These are phyloP conservation scores for Sphaerosporella brunnea DNA, from an alignment of 495 filamentous ascomycete species.

Conservation along the genomic window DNA sequence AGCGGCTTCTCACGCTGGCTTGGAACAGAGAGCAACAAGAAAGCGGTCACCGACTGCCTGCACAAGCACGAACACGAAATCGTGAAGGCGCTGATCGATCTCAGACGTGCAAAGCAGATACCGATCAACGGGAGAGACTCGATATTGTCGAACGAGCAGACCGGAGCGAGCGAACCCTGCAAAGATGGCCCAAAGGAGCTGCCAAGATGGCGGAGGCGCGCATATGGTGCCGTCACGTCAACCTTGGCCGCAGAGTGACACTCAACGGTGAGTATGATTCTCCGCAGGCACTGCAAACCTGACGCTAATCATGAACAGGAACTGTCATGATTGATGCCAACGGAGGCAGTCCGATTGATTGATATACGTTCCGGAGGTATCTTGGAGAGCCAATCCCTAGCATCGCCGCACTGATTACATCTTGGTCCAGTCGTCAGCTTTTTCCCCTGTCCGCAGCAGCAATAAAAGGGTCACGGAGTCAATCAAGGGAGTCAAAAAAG, in stretches of 20 bases:
- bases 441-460: too few species aligned
- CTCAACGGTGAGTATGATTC: constrained; percentile 50
- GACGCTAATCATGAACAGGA: constrained; percentile 11
- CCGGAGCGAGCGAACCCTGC: constrained; percentile 37
- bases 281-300: too few species aligned
- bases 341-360: constrained; percentile 92
- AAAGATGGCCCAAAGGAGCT: constrained; percentile 96
- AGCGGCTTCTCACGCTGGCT: background rate
- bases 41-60: constrained; percentile 76
- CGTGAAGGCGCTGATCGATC: constrained; percentile 98
- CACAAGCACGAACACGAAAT: constrained; percentile 96
- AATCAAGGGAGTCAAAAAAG: too few species aligned
- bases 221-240: constrained; percentile 88
- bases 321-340: constrained; percentile 99
- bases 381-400: constrained; percentile 94
- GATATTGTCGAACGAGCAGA: constrained; percentile 38
- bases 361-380: constrained; percentile 92
- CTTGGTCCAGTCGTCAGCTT: too few species aligned
- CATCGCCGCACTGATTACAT: too few species aligned
- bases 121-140: constrained; percentile 42
- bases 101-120: constrained; percentile 55
- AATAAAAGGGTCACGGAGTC: too few species aligned
- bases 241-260: constrained; percentile 82
- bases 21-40: constrained; percentile 8
- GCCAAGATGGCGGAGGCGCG: constrained; percentile 95